phyloP scores from a whole-genome alignment of 345 rosid genomes.

The Toxicodendron radicans region DNA sequence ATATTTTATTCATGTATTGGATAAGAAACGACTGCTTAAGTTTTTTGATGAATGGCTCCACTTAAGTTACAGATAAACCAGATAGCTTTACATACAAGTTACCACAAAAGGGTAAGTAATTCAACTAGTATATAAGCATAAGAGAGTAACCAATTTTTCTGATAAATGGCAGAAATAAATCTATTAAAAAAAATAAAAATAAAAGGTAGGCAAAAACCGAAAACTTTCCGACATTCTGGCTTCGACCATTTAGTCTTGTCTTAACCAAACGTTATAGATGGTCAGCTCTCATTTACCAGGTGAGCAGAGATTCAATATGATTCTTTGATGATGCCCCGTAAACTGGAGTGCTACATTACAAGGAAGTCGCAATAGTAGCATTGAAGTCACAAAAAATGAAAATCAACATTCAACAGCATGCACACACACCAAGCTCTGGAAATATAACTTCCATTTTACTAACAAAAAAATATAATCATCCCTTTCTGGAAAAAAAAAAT shows the following conservation, averaged over 20 bases:
- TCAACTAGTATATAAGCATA: too few species aligned
- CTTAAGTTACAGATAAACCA: too few species aligned
- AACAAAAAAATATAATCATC: constrained; percentile 20
- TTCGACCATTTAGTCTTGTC: background rate
- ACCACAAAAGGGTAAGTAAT: too few species aligned
- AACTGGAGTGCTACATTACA: background rate
- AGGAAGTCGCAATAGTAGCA: too few species aligned
- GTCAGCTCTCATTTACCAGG: too few species aligned
- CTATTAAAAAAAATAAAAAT: background rate
- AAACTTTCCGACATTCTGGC: background rate
- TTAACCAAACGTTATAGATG: too few species aligned
- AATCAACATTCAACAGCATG: background rate
- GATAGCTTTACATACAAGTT: too few species aligned
- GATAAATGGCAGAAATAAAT: too few species aligned
- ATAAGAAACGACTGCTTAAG: too few species aligned
- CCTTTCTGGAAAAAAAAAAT: background rate
- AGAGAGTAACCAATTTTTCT: background rate
- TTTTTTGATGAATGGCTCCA: too few species aligned
- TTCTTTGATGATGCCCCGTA: background rate
- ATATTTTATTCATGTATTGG: too few species aligned
- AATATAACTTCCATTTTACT: background rate
- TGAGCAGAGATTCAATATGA: background rate
- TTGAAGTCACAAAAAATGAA: background rate
- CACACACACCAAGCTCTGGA: background rate
- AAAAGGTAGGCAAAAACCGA: background rate